Evolutionary conservation across 139 green algal species (phyloP).

Genomic region (Mesostigma viride): DNA sequence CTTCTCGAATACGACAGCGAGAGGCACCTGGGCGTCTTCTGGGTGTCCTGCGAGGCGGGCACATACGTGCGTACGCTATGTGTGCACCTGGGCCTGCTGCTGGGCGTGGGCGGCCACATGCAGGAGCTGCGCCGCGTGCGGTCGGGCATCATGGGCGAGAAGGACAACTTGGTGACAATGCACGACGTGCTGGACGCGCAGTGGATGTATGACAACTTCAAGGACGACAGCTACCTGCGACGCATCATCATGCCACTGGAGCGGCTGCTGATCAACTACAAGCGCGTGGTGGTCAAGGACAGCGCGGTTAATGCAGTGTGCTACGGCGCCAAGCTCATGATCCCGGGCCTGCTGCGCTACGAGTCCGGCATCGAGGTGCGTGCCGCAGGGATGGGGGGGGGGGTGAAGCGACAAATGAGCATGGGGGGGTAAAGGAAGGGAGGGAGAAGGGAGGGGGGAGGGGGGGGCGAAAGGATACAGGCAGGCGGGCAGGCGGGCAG

Average conservation of each 20-base stretch:
- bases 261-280: conserved; percentile 85
- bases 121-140: conserved; percentile 86
- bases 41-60: conserved; percentile 89
- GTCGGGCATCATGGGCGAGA: conserved; percentile 87
- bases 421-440: too few relatives aligned
- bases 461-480: too few relatives aligned
- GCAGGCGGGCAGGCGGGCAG: too few relatives aligned
- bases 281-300: conserved; percentile 96
- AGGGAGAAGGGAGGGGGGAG: too few relatives aligned
- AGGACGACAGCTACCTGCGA: conserved; percentile 86
- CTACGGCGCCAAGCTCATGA: conserved; percentile 98
- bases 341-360: conserved; percentile 73
- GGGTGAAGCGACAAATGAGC: too few relatives aligned
- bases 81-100: conserved; percentile 90
- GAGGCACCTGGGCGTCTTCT: conserved; percentile 88
- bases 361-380: conserved; percentile 36
- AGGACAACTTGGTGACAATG: conserved; percentile 98
- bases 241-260: conserved; percentile 91
- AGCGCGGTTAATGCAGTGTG: conserved; percentile 95
- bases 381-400: too few relatives aligned
- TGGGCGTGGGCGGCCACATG: conserved; percentile 95
- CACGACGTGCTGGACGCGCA: conserved; percentile 95
- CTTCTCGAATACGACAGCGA: conserved; percentile 91
- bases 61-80: conserved; percentile 95
- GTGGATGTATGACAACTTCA: conserved; percentile 82